Conservation (phyloP, 495 filamentous ascomycete genomes). For the Pyronema omphalodes region DNA sequence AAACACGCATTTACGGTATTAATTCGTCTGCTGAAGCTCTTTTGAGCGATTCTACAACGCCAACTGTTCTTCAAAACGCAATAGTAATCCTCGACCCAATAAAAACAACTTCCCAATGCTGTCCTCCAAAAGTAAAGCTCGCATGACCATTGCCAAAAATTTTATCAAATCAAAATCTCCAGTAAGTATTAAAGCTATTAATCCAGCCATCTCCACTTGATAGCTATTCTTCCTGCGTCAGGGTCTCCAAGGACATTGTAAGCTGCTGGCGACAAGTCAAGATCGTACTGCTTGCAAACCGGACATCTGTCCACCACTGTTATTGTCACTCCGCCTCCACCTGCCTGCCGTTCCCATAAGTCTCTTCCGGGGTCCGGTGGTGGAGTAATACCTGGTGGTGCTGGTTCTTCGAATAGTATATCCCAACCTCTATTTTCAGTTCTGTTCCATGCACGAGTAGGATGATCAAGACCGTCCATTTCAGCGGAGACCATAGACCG, state of each 20-base stretch:
- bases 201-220: slow-evolving; percentile 19
- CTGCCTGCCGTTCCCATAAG: slow-evolving; percentile 7
- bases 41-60: neutral
- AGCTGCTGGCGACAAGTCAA: slow-evolving; percentile 17
- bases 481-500: neutral
- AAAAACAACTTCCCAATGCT: neutral
- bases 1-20: neutral
- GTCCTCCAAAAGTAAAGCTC: neutral
- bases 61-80: neutral
- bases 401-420: neutral
- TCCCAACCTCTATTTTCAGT: neutral
- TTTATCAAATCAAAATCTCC: neutral
- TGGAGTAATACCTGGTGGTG: slow-evolving; percentile 10
- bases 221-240: slow-evolving; percentile 10
- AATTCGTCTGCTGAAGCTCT: neutral
- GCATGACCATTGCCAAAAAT: neutral
- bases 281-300: slow-evolving; percentile 18
- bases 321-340: slow-evolving; percentile 20
- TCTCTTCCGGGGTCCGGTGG: neutral
- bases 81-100: neutral
- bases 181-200: slow-evolving; percentile 2
- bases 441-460: neutral
- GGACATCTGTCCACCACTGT: slow-evolving; percentile 21
- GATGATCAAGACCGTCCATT: neutral
- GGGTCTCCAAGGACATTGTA: slow-evolving; percentile 14